Evolutionary conservation across 495 filamentous ascomycete species (phyloP), one percentile per base, ranked within the genome.

Genomic region (Xeromyces bisporus): DNA sequence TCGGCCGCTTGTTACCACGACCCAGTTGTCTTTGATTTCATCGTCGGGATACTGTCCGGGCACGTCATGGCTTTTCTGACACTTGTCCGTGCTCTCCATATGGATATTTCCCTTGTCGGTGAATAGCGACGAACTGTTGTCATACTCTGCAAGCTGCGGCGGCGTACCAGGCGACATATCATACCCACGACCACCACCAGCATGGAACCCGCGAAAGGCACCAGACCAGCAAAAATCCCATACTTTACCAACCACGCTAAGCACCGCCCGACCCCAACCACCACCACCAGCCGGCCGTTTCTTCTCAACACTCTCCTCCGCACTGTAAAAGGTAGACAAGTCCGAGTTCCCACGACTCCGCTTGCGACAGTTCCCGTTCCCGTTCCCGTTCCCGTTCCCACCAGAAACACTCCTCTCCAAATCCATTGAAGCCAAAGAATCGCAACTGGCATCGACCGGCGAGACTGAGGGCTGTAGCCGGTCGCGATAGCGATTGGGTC

Each of bases 181-280:
- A 42, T 83, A 92, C 9, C 72, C 77, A 23, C 56, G 61, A 3
- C 84, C 85, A 11, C 78, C 83, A 15, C 82, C 85, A 9, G 83
- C 79, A 34, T 86, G 75, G 53, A 93, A 93, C 0, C 85, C 85
- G 28, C 64, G 59, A 46, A 93, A 86, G 0, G 77, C 68, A 7
- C 71, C 68, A 1, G 62, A 60, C 44, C 63, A 77, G 62, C 83
- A 89, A 37, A 91, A 83, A 43, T 84, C 68, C 61, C 79, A 80
- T 6, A 89, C 72, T 48, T 75, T 86, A 5, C 80, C 80, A 6
- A 83, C 73, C 15, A 79, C 67, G 18, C 60, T 60, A 26, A 70
- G 55, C 15, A 68, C 60, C 3, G 54, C 53, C 25, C 44, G 62
- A 10, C 57, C 59, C 59, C 60, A n/a, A n/a, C n/a, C n/a, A n/a